phyloP scores from a whole-genome alignment of 164 flowering plant genomes.

The Macadamia integrifolia region DNA sequence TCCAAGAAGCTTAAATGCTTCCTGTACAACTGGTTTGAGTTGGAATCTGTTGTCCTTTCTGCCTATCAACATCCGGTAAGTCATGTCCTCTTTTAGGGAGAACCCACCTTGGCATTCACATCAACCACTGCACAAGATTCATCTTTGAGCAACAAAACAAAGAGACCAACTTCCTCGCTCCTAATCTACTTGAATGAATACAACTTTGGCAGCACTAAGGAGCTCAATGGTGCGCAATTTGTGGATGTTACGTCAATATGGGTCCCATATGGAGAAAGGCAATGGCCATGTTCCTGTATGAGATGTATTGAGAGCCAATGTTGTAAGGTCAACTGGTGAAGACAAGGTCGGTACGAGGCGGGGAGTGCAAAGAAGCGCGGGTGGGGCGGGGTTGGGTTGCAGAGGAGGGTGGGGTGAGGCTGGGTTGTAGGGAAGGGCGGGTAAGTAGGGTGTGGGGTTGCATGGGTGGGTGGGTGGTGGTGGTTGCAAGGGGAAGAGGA shows the following conservation, averaged over 20 bases:
- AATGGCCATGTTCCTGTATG: conserved; percentile 11
- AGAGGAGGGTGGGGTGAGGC: too few relatives aligned
- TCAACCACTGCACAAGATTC: not conserved
- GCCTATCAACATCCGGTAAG: not conserved
- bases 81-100: not conserved
- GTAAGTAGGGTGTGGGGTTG: too few relatives aligned
- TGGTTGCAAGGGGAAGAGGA: too few relatives aligned
- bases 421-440: too few relatives aligned
- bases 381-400: too few relatives aligned
- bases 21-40: not conserved
- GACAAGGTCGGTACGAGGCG: not conserved
- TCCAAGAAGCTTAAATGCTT: not conserved
- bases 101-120: not conserved
- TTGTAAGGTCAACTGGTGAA: conserved; percentile 18
- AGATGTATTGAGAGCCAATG: conserved; percentile 8
- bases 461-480: too few relatives aligned
- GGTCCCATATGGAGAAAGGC: conserved; percentile 1
- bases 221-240: conserved; percentile 19
- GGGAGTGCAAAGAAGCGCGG: too few relatives aligned
- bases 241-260: conserved; percentile 24
- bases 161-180: not conserved
- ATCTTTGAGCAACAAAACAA: not conserved
- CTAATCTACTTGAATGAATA: conserved; percentile 10
- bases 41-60: not conserved
- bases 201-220: conserved; percentile 17